phyloP scores from a whole-genome alignment of 352 stramenopile species.

The Phytopythium oedochilum region DNA sequence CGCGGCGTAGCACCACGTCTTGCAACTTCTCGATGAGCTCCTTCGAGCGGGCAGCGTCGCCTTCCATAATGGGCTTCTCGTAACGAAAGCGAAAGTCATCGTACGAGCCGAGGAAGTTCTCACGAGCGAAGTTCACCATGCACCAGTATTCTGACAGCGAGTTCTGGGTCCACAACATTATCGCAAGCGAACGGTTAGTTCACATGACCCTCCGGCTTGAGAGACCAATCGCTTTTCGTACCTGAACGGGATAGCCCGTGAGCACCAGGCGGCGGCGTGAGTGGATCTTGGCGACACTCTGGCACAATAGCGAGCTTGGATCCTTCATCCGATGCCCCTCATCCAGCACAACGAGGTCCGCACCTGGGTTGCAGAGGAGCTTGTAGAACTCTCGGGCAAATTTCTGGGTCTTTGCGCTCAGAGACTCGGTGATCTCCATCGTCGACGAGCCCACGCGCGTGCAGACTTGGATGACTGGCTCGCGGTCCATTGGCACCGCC shows the following conservation, averaged over 20 bases:
- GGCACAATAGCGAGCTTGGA: conserved; percentile 75
- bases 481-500: conserved; percentile 19
- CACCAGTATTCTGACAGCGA: conserved; percentile 91
- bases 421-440: conserved; percentile 57
- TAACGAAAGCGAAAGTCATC: conserved; percentile 75
- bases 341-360: conserved; percentile 81
- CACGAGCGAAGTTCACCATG: conserved; percentile 88
- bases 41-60: conserved; percentile 42
- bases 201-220: background rate
- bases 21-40: conserved; percentile 66
- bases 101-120: conserved; percentile 65
- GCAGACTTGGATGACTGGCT: conserved; percentile 57
- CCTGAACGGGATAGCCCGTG: conserved; percentile 92
- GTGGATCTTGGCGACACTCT: conserved; percentile 72
- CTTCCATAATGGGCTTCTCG: conserved; percentile 79
- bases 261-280: conserved; percentile 85
- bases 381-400: conserved; percentile 42
- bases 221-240: conserved; percentile 1
- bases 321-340: conserved; percentile 89
- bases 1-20: conserved; percentile 68
- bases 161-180: conserved; percentile 65
- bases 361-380: conserved; percentile 57
- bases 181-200: background rate
- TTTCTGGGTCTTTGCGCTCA: conserved; percentile 46
- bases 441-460: conserved; percentile 55